phyloP scores from a whole-genome alignment of 1,284 basidiomycete species.

The Ganoderma meredithae region DNA sequence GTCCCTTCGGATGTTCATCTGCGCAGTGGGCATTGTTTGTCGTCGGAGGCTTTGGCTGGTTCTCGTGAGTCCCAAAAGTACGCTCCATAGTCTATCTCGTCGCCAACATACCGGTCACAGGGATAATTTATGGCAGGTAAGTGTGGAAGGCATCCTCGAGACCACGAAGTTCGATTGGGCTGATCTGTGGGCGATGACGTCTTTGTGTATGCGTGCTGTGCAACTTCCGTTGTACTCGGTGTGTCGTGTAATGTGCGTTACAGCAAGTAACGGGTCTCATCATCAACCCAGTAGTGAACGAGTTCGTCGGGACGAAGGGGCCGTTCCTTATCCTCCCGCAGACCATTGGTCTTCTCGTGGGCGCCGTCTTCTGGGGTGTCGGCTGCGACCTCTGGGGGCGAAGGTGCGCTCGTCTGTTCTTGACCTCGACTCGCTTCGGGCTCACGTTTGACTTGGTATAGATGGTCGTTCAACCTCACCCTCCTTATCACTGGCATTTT shows the following conservation, averaged over 20 bases:
- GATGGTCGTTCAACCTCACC: slow-evolving; percentile 78
- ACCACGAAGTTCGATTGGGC: neutral
- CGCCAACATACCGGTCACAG: slow-evolving; percentile 36
- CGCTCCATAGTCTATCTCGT: neutral
- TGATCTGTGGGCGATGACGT: neutral
- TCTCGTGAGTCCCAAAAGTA: slow-evolving; percentile 56
- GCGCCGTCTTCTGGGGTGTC: slow-evolving; percentile 70
- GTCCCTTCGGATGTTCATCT: neutral
- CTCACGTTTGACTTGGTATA: slow-evolving; percentile 31
- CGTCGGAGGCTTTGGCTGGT: slow-evolving; percentile 73
- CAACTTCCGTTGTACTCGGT: neutral
- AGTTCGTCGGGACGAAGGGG: slow-evolving; percentile 58
- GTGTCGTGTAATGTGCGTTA: neutral
- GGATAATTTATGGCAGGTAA: slow-evolving; percentile 72
- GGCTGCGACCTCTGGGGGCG: slow-evolving; percentile 68
- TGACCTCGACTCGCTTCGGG: slow-evolving; percentile 30
- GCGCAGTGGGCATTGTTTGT: slow-evolving; percentile 58
- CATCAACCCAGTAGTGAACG: slow-evolving; percentile 60
- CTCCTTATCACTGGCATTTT: slow-evolving; percentile 74
- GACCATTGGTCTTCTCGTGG: slow-evolving; percentile 70
- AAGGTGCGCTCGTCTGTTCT: slow-evolving; percentile 41
- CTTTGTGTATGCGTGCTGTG: neutral
- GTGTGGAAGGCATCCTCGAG: slow-evolving; percentile 29
- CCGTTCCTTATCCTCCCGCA: slow-evolving; percentile 64
- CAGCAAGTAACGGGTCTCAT: slow-evolving; percentile 54